Percentiles rank a stretch among this genome's conserved stretches.
phyloP scores from a whole-genome alignment of 192 early-diverging fungal genomes.

The Rhizoclosmatium globosum region DNA sequence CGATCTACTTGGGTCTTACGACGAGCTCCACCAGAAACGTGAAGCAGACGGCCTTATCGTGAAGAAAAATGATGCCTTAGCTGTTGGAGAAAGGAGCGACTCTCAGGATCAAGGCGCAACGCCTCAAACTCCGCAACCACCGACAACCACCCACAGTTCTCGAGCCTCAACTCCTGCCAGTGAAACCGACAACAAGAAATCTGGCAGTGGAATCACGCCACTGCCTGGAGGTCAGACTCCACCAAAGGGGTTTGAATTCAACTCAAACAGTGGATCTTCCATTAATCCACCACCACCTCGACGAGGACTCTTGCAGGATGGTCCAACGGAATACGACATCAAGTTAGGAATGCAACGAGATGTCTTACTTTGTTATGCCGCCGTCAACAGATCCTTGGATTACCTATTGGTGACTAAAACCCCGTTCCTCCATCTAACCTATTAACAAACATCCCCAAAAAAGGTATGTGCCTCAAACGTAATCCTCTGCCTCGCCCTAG shows the following conservation, averaged over 20 bases:
- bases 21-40: conserved; percentile 1
- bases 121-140: neutral
- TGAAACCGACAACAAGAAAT: neutral
- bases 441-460: too few species aligned
- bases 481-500: conserved; percentile 57
- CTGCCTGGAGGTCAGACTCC: conserved; percentile 8
- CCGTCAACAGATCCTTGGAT: conserved; percentile 60
- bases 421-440: too few species aligned
- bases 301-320: conserved; percentile 42
- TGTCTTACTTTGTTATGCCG: conserved; percentile 53
- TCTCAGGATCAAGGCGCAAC: neutral
- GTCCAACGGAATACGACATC: conserved; percentile 38
- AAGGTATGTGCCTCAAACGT: conserved; percentile 53
- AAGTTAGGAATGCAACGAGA: conserved; percentile 47
- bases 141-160: conserved; percentile 19
- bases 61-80: conserved; percentile 1
- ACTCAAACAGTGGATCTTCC: neutral
- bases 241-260: conserved; percentile 28
- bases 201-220: neutral
- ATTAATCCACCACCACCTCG: conserved; percentile 28
- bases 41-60: conserved; percentile 23
- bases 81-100: neutral
- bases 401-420: conserved; percentile 62
- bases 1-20: conserved; percentile 3
- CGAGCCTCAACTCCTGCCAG: conserved; percentile 17